Conservation (phyloP, 2,329 filamentous ascomycete species). For the Chrysoporthe deuterocubensis region DNA sequence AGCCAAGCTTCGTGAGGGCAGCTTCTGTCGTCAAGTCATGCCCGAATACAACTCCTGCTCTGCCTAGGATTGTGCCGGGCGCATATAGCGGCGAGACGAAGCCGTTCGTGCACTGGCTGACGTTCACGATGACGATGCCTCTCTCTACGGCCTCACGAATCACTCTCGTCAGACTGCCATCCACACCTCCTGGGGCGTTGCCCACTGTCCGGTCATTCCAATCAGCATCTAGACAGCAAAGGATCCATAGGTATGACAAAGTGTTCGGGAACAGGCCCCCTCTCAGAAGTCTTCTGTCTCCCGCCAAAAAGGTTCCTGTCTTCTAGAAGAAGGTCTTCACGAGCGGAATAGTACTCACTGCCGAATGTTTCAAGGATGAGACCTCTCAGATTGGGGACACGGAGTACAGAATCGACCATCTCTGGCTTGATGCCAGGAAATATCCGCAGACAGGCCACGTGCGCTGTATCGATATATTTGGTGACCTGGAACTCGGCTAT, state of each 20-base stretch:
- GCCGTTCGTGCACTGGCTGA: constrained; percentile 84
- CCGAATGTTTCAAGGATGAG: constrained; percentile 91
- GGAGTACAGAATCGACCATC: constrained; percentile 86
- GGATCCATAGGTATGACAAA: not conserved
- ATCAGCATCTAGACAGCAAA: not conserved
- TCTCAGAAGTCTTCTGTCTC: not conserved
- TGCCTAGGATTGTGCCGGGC: constrained; percentile 75
- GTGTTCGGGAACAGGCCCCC: not conserved
- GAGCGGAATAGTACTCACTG: not conserved
- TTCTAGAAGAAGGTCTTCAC: not conserved
- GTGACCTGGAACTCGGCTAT: constrained; percentile 77
- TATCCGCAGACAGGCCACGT: constrained; percentile 86
- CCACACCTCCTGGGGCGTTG: constrained; percentile 82
- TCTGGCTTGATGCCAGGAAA: constrained; percentile 94
- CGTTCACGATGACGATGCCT: constrained; percentile 85
- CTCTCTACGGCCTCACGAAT: constrained; percentile 77
- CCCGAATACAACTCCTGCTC: constrained; percentile 86
- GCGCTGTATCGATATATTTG: constrained; percentile 78
- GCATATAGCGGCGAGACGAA: constrained; percentile 81
- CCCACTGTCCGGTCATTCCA: constrained; percentile 58
- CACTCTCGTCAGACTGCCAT: constrained; percentile 78
- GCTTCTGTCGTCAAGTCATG: constrained; percentile 89
- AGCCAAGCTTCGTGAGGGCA: constrained; percentile 87
- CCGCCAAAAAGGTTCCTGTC: not conserved
- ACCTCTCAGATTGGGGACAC: constrained; percentile 75